These are phyloP conservation scores for Diplodia corticola DNA, from an alignment of 2,329 filamentous ascomycete species.

Conservation along the genomic window DNA sequence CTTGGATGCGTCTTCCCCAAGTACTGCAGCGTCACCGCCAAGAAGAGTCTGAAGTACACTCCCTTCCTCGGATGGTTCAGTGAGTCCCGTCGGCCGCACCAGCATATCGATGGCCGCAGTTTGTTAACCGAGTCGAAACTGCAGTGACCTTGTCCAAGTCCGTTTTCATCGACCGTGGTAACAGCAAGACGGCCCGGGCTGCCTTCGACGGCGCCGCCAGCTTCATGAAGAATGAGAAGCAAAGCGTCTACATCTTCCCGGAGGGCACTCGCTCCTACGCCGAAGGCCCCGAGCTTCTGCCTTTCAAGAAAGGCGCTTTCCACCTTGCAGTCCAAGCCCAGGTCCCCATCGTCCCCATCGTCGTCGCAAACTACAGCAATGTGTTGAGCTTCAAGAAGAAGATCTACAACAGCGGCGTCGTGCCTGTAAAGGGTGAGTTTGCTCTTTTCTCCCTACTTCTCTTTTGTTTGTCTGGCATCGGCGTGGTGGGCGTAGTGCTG, in stretches of 20 bases:
- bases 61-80: constrained; percentile 95
- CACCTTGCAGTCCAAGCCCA: constrained; percentile 92
- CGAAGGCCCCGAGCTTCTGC: constrained; percentile 74
- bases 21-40: constrained; percentile 91
- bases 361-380: constrained; percentile 53
- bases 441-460: background rate
- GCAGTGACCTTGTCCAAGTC: constrained; percentile 72
- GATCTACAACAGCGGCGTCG: constrained; percentile 43
- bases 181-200: constrained; percentile 75
- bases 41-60: constrained; percentile 74
- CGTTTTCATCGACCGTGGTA: constrained; percentile 93
- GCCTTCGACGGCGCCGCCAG: constrained; percentile 81
- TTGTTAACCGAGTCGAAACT: constrained; percentile 32
- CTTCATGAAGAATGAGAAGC: constrained; percentile 68
- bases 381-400: constrained; percentile 49
- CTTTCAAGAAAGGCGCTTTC: constrained; percentile 99
- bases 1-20: constrained; percentile 85
- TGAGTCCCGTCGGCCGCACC: constrained; percentile 31
- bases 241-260: constrained; percentile 81
- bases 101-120: background rate
- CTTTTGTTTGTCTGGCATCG: background rate
- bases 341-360: constrained; percentile 85
- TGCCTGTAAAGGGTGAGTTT: constrained; percentile 54
- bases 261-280: constrained; percentile 93
- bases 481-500: background rate